Evolutionary conservation across 2,329 filamentous ascomycete genomes (phyloP).

Genomic region (Colletotrichum neosansevieriae): DNA sequence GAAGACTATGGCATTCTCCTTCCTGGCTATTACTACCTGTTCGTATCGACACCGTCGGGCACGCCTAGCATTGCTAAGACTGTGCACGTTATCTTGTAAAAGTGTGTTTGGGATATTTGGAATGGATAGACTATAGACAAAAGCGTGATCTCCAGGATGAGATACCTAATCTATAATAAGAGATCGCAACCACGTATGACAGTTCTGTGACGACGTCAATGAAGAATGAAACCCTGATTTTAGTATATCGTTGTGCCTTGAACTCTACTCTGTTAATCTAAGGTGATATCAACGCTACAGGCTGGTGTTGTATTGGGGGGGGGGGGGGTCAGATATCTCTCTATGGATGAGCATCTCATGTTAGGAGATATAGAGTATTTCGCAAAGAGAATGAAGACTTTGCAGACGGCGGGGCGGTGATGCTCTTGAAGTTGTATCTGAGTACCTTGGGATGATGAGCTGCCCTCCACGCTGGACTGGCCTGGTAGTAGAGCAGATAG

Average conservation of each 20-base stretch:
- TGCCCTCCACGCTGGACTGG: no score
- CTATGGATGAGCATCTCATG: no score
- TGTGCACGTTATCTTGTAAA: slow-evolving; percentile 47
- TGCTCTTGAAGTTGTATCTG: no score
- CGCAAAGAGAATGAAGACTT: neutral
- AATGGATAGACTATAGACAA: slow-evolving; percentile 20
- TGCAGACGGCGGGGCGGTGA: neutral
- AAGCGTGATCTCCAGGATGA: slow-evolving; percentile 12
- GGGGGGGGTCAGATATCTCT: no score
- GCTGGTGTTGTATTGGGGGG: neutral
- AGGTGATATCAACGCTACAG: no score
- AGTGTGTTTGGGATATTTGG: neutral
- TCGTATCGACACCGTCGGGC: slow-evolving; percentile 59
- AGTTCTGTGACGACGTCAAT: slow-evolving; percentile 16
- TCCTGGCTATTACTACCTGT: slow-evolving; percentile 67
- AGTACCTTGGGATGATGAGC: no score
- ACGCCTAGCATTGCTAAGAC: slow-evolving; percentile 60
- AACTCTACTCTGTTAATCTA: neutral
- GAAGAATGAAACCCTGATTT: slow-evolving; percentile 9
- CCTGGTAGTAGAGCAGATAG: no score
- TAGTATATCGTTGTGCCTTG: neutral
- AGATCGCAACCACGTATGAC: slow-evolving; percentile 3
- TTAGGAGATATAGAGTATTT: neutral
- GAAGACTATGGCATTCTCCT: slow-evolving; percentile 61
- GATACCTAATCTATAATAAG: slow-evolving; percentile 17